A percentile compares a stretch with the other conserved stretches of the same genome.
Evolutionary conservation across 2,329 filamentous ascomycete species (phyloP).

Genomic region (Trichoderma guizhouense): DNA sequence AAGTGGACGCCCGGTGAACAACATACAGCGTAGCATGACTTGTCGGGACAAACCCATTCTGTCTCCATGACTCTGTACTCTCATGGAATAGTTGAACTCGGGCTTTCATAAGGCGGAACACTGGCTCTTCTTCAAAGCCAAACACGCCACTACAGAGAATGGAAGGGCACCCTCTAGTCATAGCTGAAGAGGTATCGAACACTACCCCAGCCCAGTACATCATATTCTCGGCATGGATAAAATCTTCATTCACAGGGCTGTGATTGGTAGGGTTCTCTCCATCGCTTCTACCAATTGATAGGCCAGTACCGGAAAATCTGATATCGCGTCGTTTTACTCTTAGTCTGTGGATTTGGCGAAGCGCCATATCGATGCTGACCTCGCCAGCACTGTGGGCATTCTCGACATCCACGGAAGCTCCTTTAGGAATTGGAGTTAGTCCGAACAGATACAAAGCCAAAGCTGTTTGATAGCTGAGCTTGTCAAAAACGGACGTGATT

Average conservation of each 20-base stretch:
- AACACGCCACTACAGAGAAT: conserved; percentile 1
- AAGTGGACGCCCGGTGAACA: background rate
- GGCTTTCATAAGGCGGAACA: background rate
- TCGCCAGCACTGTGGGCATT: background rate
- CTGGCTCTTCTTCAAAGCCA: conserved; percentile 1
- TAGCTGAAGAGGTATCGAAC: background rate
- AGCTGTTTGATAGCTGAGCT: conserved; percentile 2
- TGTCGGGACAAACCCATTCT: background rate
- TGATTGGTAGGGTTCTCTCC: background rate
- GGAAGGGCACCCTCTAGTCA: background rate
- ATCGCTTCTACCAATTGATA: background rate
- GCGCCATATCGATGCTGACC: background rate
- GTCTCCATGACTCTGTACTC: background rate
- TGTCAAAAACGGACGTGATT: background rate
- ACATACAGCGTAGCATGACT: background rate
- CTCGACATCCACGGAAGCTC: background rate
- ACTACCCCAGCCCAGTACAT: conserved; percentile 9
- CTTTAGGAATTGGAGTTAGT: background rate
- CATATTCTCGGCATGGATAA: conserved; percentile 7
- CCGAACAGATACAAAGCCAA: conserved; percentile 5
- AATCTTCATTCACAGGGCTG: background rate
- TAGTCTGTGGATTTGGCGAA: background rate
- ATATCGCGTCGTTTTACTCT: conserved; percentile 1
- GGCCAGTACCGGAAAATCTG: background rate
- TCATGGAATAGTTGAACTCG: conserved; percentile 6